A percentile compares a stretch with the other conserved stretches of the same genome.
These are phyloP conservation scores for Phaeotremella fagi DNA, from an alignment of 768 basidiomycete genomes.

Conservation along the genomic window DNA sequence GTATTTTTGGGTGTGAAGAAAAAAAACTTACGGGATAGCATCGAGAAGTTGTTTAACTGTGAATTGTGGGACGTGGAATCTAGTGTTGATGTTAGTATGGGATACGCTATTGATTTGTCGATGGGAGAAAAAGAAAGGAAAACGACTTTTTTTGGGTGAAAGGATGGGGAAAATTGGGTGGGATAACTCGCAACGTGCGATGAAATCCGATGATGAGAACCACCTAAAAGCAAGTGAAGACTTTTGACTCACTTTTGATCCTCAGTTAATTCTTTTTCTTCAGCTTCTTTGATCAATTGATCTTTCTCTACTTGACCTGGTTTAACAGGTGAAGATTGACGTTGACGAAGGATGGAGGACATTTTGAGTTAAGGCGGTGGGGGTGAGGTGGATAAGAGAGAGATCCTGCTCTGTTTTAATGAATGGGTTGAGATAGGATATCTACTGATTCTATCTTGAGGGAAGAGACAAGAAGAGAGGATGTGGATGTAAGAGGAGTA, in stretches of 20 bases:
- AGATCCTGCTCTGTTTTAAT: background rate
- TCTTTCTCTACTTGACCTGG: constrained; percentile 29
- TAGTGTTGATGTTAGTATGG: background rate
- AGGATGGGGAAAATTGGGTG: no score
- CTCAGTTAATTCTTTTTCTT: constrained; percentile 37
- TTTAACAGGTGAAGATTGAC: constrained; percentile 19
- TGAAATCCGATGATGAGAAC: background rate
- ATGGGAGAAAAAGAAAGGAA: no score
- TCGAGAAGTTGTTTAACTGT: constrained; percentile 79
- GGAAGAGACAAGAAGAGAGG: background rate
- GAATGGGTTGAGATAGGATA: no score
- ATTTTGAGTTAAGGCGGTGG: constrained; percentile 14
- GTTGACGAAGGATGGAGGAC: constrained; percentile 13
- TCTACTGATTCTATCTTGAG: no score
- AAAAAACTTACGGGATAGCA: constrained; percentile 59
- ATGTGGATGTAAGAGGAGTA: background rate
- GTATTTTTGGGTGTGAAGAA: background rate
- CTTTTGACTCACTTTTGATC: constrained; percentile 31
- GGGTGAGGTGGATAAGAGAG: constrained; percentile 8
- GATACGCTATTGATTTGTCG: background rate
- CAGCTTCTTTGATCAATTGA: constrained; percentile 33
- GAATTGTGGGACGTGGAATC: constrained; percentile 67
- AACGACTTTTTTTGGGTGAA: no score
- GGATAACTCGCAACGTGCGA: background rate
- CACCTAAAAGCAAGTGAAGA: background rate